Base-by-base conservation (phyloP, 495 filamentous ascomycete species). In the Penicillium antarcticum region DNA sequence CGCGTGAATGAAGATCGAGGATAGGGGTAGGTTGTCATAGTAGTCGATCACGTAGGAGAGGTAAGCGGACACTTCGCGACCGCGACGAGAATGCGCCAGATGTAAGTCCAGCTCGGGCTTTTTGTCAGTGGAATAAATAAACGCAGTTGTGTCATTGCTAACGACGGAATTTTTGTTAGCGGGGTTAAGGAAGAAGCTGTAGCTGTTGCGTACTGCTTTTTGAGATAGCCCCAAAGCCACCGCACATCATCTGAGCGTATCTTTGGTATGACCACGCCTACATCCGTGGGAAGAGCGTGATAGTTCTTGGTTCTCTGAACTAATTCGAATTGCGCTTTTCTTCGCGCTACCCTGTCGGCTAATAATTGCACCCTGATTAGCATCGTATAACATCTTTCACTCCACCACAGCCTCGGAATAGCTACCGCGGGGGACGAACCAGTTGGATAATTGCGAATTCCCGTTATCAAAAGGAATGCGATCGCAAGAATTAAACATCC, bases 1-100 rank as follows among this genome's bases (percentile, higher is more conserved):
- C 39, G 69, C 65, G 53, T 75, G 72, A 36, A 75, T 60, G 51
- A 75, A 75, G 17, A 75, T 57, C 0, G 66, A 63, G 57, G 72
- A 71, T 10, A 48, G 53, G 2, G 70, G 69, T 12, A 75, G 66
- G 5, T 45, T 37, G 32, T 72, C 58, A 58, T 75, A 75, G 48
- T 55, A 66, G 42, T 72, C 62, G 31, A 70, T 53, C 21, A 75
- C 40, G 46, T 65, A 75, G 43, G 72, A 71, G 13, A 75, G 65
- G 43, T 75, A 75, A 16, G 69, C 69, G 29, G 68, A 46, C 18
- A 63, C 60, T 59, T 75, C 72, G 51, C 68, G 72, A 40, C 72
- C 72, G 19, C 65, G 68, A 31, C 32, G 58, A 10, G 68, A 66
- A n/a, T 43, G 50, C 14, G 70, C 62, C 12, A 63, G 14, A 21